Evolutionary conservation across 1,139 yeast genomes (phyloP).

Genomic region (Suhomyces choctaworum): DNA sequence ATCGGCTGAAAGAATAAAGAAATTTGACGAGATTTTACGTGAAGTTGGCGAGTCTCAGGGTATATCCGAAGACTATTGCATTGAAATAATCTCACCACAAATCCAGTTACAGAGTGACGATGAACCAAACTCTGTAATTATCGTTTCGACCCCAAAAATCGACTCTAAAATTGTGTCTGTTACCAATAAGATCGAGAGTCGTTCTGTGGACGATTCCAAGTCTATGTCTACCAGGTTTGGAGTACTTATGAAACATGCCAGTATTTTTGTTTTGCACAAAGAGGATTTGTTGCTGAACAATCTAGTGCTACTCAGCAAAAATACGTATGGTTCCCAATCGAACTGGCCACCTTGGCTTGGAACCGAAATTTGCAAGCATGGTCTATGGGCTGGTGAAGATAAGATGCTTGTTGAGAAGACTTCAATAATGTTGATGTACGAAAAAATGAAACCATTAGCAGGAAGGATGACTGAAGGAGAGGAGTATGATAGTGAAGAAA

Average conservation of each 20-base stretch:
- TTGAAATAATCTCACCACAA: conserved; percentile 83
- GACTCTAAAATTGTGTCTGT: conserved; percentile 43
- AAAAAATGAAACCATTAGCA: conserved; percentile 33
- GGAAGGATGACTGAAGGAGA: conserved; percentile 6
- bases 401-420: conserved; percentile 40
- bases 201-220: conserved; percentile 24
- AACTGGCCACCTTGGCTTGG: conserved; percentile 54
- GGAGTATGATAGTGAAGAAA: conserved; percentile 5
- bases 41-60: conserved; percentile 41
- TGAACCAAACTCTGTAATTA: conserved; percentile 61
- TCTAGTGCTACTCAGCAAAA: conserved; percentile 25
- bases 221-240: conserved; percentile 43
- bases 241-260: conserved; percentile 38
- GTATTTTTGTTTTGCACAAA: conserved; percentile 41
- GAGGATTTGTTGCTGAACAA: conserved; percentile 21
- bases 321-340: conserved; percentile 38
- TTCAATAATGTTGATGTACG: conserved; percentile 39
- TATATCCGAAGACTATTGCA: conserved; percentile 62
- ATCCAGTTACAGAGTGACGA: conserved; percentile 74
- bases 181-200: conserved; percentile 27
- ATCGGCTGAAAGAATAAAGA: conserved; percentile 25
- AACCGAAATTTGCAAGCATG: conserved; percentile 41
- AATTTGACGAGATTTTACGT: conserved; percentile 56
- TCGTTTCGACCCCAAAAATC: conserved; percentile 38
- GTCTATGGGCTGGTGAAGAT: conserved; percentile 37